Evolutionary conservation across 192 early-diverging fungal species (phyloP).

Genomic region (Coemansia sp.): DNA sequence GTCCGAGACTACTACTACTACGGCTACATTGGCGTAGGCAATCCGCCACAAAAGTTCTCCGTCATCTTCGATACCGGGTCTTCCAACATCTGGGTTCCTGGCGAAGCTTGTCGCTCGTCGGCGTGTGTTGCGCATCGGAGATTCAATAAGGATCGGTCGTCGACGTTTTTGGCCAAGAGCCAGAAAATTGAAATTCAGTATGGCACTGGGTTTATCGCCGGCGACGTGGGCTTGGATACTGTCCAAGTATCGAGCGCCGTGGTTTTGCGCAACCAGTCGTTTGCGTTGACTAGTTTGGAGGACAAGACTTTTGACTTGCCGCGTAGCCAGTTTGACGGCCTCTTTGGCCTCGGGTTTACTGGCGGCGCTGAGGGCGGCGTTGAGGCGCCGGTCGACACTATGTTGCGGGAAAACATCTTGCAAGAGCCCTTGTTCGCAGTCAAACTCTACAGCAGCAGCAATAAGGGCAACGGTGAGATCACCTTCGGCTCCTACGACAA

Average conservation of each 20-base stretch:
- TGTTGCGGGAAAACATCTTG: slow-evolving; percentile 41
- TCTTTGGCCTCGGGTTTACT: slow-evolving; percentile 57
- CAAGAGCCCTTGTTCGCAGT: slow-evolving; percentile 47
- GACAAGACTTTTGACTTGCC: slow-evolving; percentile 49
- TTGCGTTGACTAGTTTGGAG: slow-evolving; percentile 48
- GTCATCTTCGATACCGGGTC: slow-evolving; percentile 74
- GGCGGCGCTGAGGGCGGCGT: slow-evolving; percentile 45
- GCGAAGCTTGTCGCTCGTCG: slow-evolving; percentile 63
- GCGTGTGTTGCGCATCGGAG: slow-evolving; percentile 82
- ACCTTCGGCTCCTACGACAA: slow-evolving; percentile 58
- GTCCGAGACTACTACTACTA: slow-evolving; percentile 64
- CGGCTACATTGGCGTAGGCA: slow-evolving; percentile 69
- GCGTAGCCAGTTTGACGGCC: slow-evolving; percentile 55
- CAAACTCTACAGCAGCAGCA: slow-evolving; percentile 35
- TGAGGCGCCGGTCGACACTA: slow-evolving; percentile 46
- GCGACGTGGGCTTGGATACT: slow-evolving; percentile 80
- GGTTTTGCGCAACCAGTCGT: slow-evolving; percentile 47
- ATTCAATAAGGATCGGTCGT: slow-evolving; percentile 71
- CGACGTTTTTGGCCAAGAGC: slow-evolving; percentile 59
- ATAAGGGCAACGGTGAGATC: slow-evolving; percentile 46
- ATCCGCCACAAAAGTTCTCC: slow-evolving; percentile 71
- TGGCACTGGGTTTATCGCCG: slow-evolving; percentile 90
- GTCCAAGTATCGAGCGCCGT: slow-evolving; percentile 42
- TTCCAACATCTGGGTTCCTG: slow-evolving; percentile 76
- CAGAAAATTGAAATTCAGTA: slow-evolving; percentile 90